Percentiles rank a stretch among this genome's conserved stretches.
Conservation (phyloP, 2,329 filamentous ascomycete genomes). For the Colletotrichum horii region DNA sequence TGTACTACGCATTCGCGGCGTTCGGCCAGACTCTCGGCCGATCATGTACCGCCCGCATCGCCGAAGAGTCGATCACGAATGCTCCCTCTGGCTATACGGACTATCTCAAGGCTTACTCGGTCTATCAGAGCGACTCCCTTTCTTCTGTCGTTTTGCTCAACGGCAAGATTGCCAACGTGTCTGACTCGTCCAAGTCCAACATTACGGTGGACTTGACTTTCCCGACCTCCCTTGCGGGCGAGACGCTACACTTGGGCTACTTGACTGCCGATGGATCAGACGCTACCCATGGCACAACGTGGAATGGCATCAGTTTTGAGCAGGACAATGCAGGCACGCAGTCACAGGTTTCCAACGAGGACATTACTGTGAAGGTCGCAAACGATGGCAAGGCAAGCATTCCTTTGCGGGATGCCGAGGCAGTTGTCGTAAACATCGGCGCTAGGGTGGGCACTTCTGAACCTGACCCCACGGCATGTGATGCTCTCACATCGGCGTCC, state of each 20-base stretch:
- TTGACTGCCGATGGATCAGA: conserved; percentile 15
- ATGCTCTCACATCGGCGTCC: background rate
- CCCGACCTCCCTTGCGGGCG: conserved; percentile 4
- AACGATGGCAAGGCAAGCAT: conserved; percentile 11
- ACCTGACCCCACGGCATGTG: conserved; percentile 10
- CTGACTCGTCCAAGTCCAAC: background rate
- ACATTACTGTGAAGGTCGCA: background rate
- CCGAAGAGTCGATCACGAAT: background rate
- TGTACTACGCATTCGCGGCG: conserved; percentile 16
- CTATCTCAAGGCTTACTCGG: conserved; percentile 12
- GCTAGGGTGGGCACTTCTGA: conserved; percentile 1
- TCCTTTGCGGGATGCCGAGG: conserved; percentile 6
- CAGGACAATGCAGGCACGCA: conserved; percentile 2
- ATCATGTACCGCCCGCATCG: conserved; percentile 12
- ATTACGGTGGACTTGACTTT: conserved; percentile 1
- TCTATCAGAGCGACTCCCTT: conserved; percentile 7
- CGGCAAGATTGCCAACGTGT: conserved; percentile 16
- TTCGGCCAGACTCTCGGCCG: conserved; percentile 16
- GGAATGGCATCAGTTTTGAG: conserved; percentile 18
- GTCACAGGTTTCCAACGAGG: background rate
- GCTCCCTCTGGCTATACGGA: conserved; percentile 1
- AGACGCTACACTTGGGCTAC: conserved; percentile 11
- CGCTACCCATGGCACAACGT: conserved; percentile 9
- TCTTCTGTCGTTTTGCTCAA: conserved; percentile 14
- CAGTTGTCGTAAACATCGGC: conserved; percentile 9